Conservation (phyloP, 768 basidiomycete species). For the Psilocybe cyanescens region DNA sequence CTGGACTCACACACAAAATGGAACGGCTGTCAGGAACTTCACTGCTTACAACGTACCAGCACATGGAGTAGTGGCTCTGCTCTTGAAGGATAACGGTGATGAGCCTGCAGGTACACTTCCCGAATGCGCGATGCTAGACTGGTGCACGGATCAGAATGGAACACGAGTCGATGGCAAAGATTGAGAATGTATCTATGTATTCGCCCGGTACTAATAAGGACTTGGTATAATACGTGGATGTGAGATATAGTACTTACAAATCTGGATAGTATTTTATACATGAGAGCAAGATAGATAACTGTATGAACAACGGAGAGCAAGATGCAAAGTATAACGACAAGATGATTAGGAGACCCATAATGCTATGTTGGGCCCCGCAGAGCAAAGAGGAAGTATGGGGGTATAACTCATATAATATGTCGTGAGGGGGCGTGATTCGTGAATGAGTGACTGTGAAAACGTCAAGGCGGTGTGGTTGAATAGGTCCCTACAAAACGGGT, state of each 20-base stretch:
- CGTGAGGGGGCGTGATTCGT: background rate
- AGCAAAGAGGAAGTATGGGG: background rate
- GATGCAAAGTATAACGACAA: conserved; percentile 5
- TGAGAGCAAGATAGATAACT: conserved; percentile 6
- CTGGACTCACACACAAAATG: conserved; percentile 75
- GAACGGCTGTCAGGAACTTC: conserved; percentile 64
- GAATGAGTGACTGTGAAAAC: background rate
- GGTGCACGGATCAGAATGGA: conserved; percentile 66
- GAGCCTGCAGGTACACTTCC: conserved; percentile 64
- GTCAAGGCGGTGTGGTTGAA: conserved; percentile 1
- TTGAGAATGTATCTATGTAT: conserved; percentile 1
- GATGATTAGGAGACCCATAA: background rate
- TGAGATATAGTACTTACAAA: background rate
- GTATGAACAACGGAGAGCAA: conserved; percentile 8
- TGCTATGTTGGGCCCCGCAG: background rate
- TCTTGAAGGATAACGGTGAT: conserved; percentile 68
- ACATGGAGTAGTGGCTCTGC: conserved; percentile 70
- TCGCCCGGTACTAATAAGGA: background rate
- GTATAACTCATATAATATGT: background rate
- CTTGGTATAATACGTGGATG: conserved; percentile 10
- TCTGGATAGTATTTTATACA: conserved; percentile 1
- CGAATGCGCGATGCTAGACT: conserved; percentile 56
- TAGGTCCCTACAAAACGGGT: conserved; percentile 14
- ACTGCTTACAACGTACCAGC: conserved; percentile 57
- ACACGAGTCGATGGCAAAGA: conserved; percentile 7